phyloP scores from a whole-genome alignment of 805 yeast genomes.

The Hagleromyces aurorensis region DNA sequence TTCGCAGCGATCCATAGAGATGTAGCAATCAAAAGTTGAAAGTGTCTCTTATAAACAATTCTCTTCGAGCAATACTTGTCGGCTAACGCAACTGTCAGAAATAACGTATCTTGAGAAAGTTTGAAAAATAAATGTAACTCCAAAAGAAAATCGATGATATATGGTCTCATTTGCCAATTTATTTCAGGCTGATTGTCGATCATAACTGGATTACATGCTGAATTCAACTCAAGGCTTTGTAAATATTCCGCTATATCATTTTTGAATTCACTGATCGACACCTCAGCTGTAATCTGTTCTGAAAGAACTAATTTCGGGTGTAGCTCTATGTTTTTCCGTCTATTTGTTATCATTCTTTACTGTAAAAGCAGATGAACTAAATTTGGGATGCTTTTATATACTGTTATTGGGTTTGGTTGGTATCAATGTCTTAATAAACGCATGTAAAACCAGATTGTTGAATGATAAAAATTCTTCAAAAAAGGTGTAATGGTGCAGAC shows the following conservation, averaged over 20 bases:
- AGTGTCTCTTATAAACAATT: conserved; percentile 70
- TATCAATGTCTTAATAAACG: too few relatives aligned
- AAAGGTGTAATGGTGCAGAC: too few relatives aligned
- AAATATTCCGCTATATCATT: conserved; percentile 36
- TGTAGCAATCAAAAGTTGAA: conserved; percentile 77
- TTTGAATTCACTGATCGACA: conserved; percentile 36
- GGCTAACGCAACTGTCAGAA: conserved; percentile 58
- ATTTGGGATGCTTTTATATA: too few relatives aligned
- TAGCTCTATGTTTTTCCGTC: conserved; percentile 18
- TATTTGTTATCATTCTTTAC: too few relatives aligned
- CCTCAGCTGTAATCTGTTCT: conserved; percentile 38
- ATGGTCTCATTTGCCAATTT: conserved; percentile 70
- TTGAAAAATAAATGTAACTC: conserved; percentile 56
- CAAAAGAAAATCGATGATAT: conserved; percentile 67
- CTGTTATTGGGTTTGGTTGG: too few relatives aligned
- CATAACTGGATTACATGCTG: conserved; percentile 40
- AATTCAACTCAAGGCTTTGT: conserved; percentile 31
- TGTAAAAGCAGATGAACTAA: too few relatives aligned
- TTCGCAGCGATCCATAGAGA: conserved; percentile 87
- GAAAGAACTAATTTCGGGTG: conserved; percentile 38
- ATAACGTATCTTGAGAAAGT: conserved; percentile 58
- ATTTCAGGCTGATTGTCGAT: conserved; percentile 84
- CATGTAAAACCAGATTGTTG: too few relatives aligned
- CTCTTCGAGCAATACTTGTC: conserved; percentile 82
- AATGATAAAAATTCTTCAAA: too few relatives aligned